Evolutionary conservation across 208 protist genomes (phyloP).

Genomic region (Endotrypanum monterogeii): DNA sequence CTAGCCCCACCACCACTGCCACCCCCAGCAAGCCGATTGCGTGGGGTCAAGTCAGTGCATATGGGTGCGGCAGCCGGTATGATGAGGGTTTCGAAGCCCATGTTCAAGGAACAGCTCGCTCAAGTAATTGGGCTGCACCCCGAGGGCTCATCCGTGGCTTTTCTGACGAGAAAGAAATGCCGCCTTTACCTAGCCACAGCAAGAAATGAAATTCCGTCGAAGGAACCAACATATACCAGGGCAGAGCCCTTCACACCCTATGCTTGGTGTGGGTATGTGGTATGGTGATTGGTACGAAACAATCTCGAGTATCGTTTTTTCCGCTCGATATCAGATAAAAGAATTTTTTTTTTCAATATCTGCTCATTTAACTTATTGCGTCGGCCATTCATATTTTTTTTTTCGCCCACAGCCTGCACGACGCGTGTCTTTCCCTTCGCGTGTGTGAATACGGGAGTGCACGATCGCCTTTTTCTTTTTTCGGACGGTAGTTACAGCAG

Average conservation of each 20-base stretch:
- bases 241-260: background rate
- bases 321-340: too few relatives aligned
- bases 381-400: too few relatives aligned
- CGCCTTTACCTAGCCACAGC: conserved; percentile 15
- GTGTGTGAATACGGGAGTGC: too few relatives aligned
- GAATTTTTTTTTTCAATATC: too few relatives aligned
- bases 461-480: too few relatives aligned
- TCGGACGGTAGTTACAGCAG: too few relatives aligned
- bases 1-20: background rate
- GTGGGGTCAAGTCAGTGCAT: conserved; percentile 43
- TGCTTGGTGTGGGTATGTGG: background rate
- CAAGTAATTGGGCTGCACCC: conserved; percentile 18
- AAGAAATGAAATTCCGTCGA: background rate
- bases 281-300: too few relatives aligned
- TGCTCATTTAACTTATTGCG: too few relatives aligned
- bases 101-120: conserved; percentile 14
- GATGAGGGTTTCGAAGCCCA: conserved; percentile 21
- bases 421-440: too few relatives aligned
- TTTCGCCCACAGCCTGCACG: too few relatives aligned
- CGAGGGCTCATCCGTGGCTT: conserved; percentile 35
- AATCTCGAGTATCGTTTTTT: too few relatives aligned
- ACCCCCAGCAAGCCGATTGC: conserved; percentile 2
- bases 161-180: conserved; percentile 21
- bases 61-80: conserved; percentile 17
- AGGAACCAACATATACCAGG: background rate